These are phyloP conservation scores for Ascochyta lentis DNA, from an alignment of 2,329 filamentous ascomycete species.

Conservation along the genomic window DNA sequence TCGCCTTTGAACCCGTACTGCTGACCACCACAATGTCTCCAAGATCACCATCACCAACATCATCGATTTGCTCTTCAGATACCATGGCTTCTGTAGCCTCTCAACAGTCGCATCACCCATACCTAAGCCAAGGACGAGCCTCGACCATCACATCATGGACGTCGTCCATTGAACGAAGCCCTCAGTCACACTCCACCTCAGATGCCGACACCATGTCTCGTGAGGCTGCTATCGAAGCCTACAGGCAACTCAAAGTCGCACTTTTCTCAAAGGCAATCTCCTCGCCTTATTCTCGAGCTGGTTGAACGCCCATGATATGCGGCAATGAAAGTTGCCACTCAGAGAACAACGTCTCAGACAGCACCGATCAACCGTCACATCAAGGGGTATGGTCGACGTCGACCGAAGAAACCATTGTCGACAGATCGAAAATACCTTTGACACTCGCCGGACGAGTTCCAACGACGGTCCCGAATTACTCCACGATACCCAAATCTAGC, in stretches of 20 bases:
- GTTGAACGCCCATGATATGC: not conserved
- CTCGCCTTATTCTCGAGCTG: slow-evolving; percentile 1
- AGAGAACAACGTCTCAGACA: not conserved
- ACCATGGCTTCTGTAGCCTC: slow-evolving; percentile 25
- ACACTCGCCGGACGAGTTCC: slow-evolving; percentile 7
- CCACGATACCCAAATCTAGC: slow-evolving; percentile 6
- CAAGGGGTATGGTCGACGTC: not conserved
- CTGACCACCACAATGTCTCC: not conserved
- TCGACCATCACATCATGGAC: slow-evolving; percentile 45
- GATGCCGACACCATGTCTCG: slow-evolving; percentile 27
- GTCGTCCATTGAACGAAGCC: slow-evolving; percentile 32
- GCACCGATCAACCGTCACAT: not conserved
- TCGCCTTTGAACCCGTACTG: not conserved
- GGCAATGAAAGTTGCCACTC: not conserved
- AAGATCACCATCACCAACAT: slow-evolving; percentile 24
- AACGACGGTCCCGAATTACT: not conserved
- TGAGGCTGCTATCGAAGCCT: slow-evolving; percentile 44
- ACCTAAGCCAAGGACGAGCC: slow-evolving; percentile 36
- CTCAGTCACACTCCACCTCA: slow-evolving; percentile 14
- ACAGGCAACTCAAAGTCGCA: slow-evolving; percentile 40
- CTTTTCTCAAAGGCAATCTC: slow-evolving; percentile 46
- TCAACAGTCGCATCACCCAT: slow-evolving; percentile 32
- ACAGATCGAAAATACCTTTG: not conserved
- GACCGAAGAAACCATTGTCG: not conserved
- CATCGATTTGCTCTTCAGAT: slow-evolving; percentile 27